Percentiles rank a stretch among this genome's conserved stretches.
These are phyloP conservation scores for Rosa multiflora DNA, from an alignment of 306 rosid species.

Conservation along the genomic window DNA sequence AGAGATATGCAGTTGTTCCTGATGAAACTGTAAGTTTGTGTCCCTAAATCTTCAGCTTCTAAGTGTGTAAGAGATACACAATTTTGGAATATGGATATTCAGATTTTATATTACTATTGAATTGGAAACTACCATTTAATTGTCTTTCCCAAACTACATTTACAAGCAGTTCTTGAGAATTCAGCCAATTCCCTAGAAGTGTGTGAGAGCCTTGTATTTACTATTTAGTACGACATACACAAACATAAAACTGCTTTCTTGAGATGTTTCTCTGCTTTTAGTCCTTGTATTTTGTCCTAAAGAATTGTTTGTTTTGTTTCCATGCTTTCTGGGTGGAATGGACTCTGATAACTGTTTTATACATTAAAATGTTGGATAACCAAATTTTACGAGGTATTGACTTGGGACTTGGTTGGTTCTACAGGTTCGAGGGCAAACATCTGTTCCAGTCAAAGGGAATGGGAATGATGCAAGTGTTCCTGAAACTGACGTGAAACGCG, in stretches of 20 bases:
- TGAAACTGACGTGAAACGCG: slow-evolving; percentile 56
- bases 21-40: slow-evolving; percentile 77
- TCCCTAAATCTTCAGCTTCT: slow-evolving; percentile 1
- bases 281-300: neutral
- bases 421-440: slow-evolving; percentile 60
- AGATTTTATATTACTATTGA: neutral
- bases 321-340: neutral
- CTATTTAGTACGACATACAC: no score
- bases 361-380: neutral
- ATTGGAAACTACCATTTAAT: neutral
- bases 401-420: slow-evolving; percentile 23
- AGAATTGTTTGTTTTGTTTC: neutral
- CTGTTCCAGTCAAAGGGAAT: slow-evolving; percentile 42
- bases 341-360: neutral
- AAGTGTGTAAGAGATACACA: neutral
- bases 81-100: neutral
- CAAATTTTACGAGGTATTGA: neutral
- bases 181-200: neutral
- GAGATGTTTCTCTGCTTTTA: neutral
- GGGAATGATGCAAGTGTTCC: slow-evolving; percentile 79
- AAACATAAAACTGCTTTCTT: neutral
- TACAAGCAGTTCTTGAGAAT: neutral
- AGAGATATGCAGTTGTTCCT: slow-evolving; percentile 95
- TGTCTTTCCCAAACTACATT: neutral
- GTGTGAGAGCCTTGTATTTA: neutral